Evolutionary conservation across 2,329 filamentous ascomycete species (phyloP).

Genomic region (Colletotrichum sp.): DNA sequence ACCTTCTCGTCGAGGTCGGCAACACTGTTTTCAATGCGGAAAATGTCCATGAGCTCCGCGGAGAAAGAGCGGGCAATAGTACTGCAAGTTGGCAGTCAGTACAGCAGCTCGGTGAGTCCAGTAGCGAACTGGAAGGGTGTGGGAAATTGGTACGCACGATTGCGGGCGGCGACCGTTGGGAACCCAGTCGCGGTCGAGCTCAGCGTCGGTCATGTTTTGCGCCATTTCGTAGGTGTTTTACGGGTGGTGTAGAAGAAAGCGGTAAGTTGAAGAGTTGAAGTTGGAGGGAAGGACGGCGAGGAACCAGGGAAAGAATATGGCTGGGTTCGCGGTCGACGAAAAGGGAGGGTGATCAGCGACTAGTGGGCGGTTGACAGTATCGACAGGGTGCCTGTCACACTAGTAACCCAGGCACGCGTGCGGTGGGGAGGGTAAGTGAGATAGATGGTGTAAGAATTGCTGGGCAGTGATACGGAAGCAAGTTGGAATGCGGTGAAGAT

Average conservation of each 20-base stretch:
- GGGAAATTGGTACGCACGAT: conserved; percentile 73
- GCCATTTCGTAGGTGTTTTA: conserved; percentile 12
- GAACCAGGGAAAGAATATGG: not conserved
- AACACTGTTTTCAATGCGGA: conserved; percentile 82
- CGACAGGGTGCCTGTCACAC: conserved; percentile 9
- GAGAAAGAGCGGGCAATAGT: conserved; percentile 90
- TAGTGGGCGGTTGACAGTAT: conserved; percentile 12
- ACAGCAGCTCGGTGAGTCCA: not conserved
- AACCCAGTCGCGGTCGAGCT: conserved; percentile 81
- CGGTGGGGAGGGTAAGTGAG: not conserved
- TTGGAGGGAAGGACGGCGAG: not conserved
- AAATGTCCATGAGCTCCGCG: conserved; percentile 84
- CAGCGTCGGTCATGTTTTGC: conserved; percentile 61
- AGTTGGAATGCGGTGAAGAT: not conserved
- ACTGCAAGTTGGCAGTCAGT: conserved; percentile 48
- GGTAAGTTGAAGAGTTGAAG: not conserved
- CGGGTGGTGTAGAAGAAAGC: not conserved
- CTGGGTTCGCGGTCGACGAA: conserved; percentile 7
- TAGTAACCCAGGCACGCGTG: not conserved
- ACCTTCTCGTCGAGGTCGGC: conserved; percentile 77
- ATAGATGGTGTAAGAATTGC: not conserved
- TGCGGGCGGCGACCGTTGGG: conserved; percentile 79
- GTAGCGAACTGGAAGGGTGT: conserved; percentile 59
- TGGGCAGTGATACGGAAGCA: not conserved
- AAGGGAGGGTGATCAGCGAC: conserved; percentile 20